Evolutionary conservation across 805 yeast genomes (phyloP), one percentile per base, ranked within the genome.

Genomic region (Candida succiphila): DNA sequence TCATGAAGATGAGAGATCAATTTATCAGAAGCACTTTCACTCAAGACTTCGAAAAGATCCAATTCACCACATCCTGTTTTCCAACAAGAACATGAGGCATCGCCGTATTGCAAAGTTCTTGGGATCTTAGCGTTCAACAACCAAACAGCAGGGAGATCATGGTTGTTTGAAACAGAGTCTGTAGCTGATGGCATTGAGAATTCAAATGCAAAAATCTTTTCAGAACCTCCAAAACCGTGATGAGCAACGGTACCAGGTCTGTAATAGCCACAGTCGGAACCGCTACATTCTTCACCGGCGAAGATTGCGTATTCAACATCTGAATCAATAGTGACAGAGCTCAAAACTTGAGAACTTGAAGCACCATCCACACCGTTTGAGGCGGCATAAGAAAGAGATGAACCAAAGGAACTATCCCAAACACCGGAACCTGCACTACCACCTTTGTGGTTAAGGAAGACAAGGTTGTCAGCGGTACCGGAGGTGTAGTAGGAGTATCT

Each of bases 91-190:
- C 97, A 92, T 16, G 72, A 56, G 18, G 78, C 56, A 39, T 66
- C 65, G 58, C 96, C 96, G 63, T 92, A 92, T 66, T 92, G 97
- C 52, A 78, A 63, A 46, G 96, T 88, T 72, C 98, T 85, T 63
- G 98, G 96, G 54, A 88, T 79, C 69, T 84, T 83, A 41, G 95
- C 95, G 60, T 88, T 88, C 58, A 88, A 75, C 60, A 88, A 67
- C 97, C 97, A 88, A 49, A 88, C 72, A 41, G 98, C 97, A 45
- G 98, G 98, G 97, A 92, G 89, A 60, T 92, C 96, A 52, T 70
- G 69, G 69, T 88, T 87, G 50, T 51, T 56, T 23, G 66, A 51
- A 33, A 65, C 44, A 30, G 69, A 55, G 40, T 69, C 64, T 24
- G 67, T 52, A 33, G 66, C 59, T 38, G 72, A 54, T 43, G 98